A percentile compares a stretch with the other conserved stretches of the same genome.
Evolutionary conservation across 2,329 filamentous ascomycete genomes (phyloP).

Genomic region (Fusarium equiseti): DNA sequence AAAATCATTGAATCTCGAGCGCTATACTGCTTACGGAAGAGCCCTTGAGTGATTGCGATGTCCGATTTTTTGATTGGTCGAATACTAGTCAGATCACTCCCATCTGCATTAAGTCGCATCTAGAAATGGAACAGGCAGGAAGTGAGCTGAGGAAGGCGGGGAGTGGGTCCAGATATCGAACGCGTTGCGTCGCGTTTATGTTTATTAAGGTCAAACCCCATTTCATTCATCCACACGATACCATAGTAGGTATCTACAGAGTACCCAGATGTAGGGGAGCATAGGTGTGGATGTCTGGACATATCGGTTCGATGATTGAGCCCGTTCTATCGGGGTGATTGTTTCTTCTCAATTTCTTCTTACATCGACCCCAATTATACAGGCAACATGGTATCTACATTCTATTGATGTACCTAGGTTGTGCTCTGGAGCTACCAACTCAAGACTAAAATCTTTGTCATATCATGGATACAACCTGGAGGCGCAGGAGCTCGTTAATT

Average conservation of each 20-base stretch:
- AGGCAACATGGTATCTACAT: not conserved
- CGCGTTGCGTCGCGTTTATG: conserved; percentile 1
- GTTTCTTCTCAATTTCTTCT: not conserved
- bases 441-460: not conserved
- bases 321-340: not conserved
- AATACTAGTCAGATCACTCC: conserved; percentile 30
- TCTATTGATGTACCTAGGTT: not conserved
- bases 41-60: conserved; percentile 16
- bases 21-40: conserved; percentile 34
- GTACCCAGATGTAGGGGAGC: not conserved
- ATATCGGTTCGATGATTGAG: not conserved
- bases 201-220: not conserved
- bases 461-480: not conserved
- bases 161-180: conserved; percentile 11
- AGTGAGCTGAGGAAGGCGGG: conserved; percentile 2
- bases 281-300: not conserved
- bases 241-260: not conserved
- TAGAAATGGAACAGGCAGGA: conserved; percentile 9
- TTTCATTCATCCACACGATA: not conserved
- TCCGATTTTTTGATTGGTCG: conserved; percentile 43
- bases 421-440: not conserved
- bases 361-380: too few species aligned
- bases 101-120: not conserved
- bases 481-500: not conserved
- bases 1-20: conserved; percentile 12